Conservation (phyloP, 192 early-diverging fungal genomes). For the Phycomyces blakesleeanus region DNA sequence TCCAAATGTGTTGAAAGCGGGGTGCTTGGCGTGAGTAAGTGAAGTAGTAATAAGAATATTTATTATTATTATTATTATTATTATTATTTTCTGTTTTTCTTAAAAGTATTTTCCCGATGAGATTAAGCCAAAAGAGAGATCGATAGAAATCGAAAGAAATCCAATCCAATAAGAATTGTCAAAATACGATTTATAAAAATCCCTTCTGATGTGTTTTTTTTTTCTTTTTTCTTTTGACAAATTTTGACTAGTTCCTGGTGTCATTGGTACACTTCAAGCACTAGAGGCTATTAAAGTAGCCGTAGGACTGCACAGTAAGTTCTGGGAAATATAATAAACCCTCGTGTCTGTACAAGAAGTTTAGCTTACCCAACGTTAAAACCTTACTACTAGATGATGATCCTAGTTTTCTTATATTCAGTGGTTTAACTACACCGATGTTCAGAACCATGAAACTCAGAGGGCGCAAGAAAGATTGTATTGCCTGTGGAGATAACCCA, state of each 20-base stretch:
- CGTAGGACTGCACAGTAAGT: slow-evolving; percentile 38
- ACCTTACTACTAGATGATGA: slow-evolving; percentile 32
- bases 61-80: no score
- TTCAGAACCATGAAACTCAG: slow-evolving; percentile 83
- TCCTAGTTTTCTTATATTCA: slow-evolving; percentile 78
- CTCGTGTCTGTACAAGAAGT: not conserved
- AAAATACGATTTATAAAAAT: not conserved
- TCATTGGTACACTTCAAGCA: slow-evolving; percentile 90
- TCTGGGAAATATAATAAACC: not conserved
- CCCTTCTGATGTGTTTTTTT: not conserved
- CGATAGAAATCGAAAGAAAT: no score
- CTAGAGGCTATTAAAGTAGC: slow-evolving; percentile 88
- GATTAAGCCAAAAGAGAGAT: no score
- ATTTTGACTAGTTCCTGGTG: slow-evolving; percentile 70
- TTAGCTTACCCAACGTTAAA: not conserved
- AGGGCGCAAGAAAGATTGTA: slow-evolving; percentile 62
- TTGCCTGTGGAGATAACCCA: slow-evolving; percentile 83
- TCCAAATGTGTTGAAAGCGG: slow-evolving; percentile 90
- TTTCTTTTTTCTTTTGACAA: no score
- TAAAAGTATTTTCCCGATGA: no score
- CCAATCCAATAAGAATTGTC: no score
- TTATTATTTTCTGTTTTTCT: no score
- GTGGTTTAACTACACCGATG: slow-evolving; percentile 61
- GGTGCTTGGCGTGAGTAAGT: slow-evolving; percentile 80
- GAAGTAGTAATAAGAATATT: not conserved